A percentile compares a stretch with the other conserved stretches of the same genome.
Evolutionary conservation across 108 stramenopile species (phyloP).

Genomic region (Skeletonema grethae): DNA sequence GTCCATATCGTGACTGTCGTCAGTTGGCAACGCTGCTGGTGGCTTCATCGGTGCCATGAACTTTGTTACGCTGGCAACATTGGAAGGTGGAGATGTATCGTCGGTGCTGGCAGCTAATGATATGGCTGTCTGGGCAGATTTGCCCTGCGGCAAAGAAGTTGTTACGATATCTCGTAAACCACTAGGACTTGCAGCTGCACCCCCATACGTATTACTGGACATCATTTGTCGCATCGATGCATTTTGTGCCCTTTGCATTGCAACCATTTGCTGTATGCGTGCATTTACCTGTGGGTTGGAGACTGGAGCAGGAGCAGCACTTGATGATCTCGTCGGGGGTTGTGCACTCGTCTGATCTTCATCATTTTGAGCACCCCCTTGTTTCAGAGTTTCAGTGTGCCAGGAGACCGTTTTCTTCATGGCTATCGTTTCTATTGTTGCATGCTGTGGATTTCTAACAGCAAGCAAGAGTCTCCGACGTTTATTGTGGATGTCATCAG

Average conservation of each 20-base stretch:
- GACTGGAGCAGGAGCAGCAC: neutral
- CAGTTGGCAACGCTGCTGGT: neutral
- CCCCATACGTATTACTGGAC: slow-evolving; percentile 9
- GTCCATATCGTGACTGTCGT: neutral
- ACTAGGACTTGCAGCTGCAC: slow-evolving; percentile 12
- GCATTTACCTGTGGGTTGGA: slow-evolving; percentile 16
- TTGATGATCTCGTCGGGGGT: slow-evolving; percentile 2
- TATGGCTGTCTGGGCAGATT: neutral
- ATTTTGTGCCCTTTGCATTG: slow-evolving; percentile 36
- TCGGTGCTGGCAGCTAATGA: neutral
- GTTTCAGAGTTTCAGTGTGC: slow-evolving; percentile 22
- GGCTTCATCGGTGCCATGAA: slow-evolving; percentile 16
- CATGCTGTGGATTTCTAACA: too few relatives aligned
- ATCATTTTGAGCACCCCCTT: neutral
- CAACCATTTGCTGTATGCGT: slow-evolving; percentile 35
- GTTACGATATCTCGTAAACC: slow-evolving; percentile 19
- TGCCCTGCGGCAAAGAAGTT: neutral
- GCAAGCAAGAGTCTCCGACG: too few relatives aligned
- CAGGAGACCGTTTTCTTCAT: slow-evolving; percentile 37
- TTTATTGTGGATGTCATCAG: too few relatives aligned
- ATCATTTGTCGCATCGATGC: slow-evolving; percentile 34
- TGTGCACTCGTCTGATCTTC: neutral
- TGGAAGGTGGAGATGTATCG: neutral
- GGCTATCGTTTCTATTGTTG: neutral
- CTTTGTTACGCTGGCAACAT: neutral